Conservation (phyloP, 495 filamentous ascomycete genomes). For the Usnea hakonensis region DNA sequence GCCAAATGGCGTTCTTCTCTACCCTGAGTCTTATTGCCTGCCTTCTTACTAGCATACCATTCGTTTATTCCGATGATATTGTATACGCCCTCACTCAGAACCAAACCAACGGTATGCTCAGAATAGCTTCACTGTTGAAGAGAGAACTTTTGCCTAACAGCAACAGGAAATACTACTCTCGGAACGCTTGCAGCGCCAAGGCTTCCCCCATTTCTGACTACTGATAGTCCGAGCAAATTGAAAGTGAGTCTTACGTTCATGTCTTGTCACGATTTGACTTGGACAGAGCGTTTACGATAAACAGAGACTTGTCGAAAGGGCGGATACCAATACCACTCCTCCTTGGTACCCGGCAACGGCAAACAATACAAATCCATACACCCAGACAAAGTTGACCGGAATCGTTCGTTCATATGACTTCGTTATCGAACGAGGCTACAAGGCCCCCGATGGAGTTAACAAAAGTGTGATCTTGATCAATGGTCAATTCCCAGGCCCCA, state of each 20-base stretch:
- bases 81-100: no score
- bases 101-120: not conserved
- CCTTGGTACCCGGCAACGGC: constrained; percentile 19
- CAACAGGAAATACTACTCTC: not conserved
- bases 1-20: no score
- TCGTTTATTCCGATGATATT: no score
- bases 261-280: not conserved
- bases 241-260: not conserved
- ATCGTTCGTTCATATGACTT: constrained; percentile 33
- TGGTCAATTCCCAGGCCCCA: constrained; percentile 34
- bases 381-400: constrained; percentile 27
- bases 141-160: no score
- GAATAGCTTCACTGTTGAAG: no score
- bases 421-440: constrained; percentile 28
- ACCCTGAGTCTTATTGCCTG: no score
- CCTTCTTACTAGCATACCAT: no score
- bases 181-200: not conserved
- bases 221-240: no score
- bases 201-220: not conserved
- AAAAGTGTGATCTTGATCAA: constrained; percentile 38
- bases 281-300: constrained; percentile 10
- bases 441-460: constrained; percentile 43
- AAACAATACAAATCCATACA: constrained; percentile 28
- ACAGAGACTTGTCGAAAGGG: constrained; percentile 20
- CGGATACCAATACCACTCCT: no score